These are phyloP conservation scores for Exophiala oligosperma DNA, from an alignment of 2,329 filamentous ascomycete genomes.

Conservation along the genomic window DNA sequence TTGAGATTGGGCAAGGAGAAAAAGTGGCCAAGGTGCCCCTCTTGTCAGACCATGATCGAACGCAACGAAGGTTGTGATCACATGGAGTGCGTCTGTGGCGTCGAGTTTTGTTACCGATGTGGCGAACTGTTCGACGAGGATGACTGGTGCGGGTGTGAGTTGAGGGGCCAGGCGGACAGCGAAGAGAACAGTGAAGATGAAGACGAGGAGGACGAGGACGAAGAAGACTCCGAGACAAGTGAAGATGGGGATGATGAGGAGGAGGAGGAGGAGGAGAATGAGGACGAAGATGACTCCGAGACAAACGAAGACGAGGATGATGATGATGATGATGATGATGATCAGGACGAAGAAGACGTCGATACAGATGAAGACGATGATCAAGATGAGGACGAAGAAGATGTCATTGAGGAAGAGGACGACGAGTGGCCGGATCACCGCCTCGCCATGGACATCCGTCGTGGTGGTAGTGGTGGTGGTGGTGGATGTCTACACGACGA, in stretches of 20 bases:
- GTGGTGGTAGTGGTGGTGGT: too few species aligned
- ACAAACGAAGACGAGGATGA: neutral
- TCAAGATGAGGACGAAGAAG: neutral
- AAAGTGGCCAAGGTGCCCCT: conserved; percentile 26
- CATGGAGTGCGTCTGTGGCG: conserved; percentile 23
- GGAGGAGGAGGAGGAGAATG: neutral
- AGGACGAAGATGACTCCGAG: neutral
- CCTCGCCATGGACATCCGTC: too few species aligned
- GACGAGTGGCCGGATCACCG: too few species aligned
- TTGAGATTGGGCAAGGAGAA: conserved; percentile 10
- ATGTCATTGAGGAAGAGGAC: too few species aligned
- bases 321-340: neutral
- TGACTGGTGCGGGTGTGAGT: conserved; percentile 3
- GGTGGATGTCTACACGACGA: too few species aligned
- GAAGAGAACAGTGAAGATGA: conserved; percentile 6
- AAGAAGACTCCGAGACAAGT: neutral
- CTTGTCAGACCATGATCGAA: conserved; percentile 23
- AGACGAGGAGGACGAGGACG: neutral
- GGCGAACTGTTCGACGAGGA: conserved; percentile 17
- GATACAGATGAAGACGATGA: neutral
- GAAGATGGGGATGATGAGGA: neutral
- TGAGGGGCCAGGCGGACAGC: neutral
- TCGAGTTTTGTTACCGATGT: conserved; percentile 26
- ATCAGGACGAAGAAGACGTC: conserved; percentile 2
- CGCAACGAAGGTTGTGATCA: conserved; percentile 21